Evolutionary conservation across 345 rosid genomes (phyloP).

Genomic region (Anastatica hierochuntica): DNA sequence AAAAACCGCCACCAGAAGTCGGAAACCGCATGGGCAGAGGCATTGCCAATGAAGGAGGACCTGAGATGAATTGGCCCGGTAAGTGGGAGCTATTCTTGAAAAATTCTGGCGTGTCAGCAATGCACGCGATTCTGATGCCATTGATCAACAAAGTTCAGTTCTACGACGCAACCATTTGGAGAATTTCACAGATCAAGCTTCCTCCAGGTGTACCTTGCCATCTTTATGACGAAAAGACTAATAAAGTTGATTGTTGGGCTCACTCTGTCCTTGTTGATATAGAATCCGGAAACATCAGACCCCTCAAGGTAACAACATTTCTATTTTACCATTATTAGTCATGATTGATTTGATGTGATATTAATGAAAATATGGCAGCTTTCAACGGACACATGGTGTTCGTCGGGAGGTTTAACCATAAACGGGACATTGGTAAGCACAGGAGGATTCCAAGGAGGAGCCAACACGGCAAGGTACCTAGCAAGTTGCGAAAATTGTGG

Average conservation of each 20-base stretch:
- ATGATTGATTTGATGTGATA: not conserved
- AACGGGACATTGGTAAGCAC: conserved; percentile 69
- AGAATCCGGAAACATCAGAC: conserved; percentile 27
- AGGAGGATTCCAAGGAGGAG: conserved; percentile 62
- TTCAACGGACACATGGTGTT: conserved; percentile 89
- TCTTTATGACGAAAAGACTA: conserved; percentile 4
- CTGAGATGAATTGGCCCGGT: no score
- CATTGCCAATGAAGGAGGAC: no score
- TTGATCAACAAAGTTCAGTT: conserved; percentile 40
- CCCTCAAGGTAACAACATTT: conserved; percentile 39
- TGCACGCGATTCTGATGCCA: conserved; percentile 69
- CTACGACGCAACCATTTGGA: conserved; percentile 71
- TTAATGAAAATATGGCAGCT: no score
- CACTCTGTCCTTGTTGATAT: conserved; percentile 54
- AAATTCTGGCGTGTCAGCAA: conserved; percentile 72
- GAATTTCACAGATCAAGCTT: conserved; percentile 33
- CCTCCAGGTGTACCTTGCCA: conserved; percentile 38
- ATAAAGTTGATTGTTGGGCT: conserved; percentile 45
- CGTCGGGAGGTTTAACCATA: conserved; percentile 66
- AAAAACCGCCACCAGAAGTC: no score
- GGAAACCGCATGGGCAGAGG: no score
- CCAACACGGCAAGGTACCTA: conserved; percentile 51
- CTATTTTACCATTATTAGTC: not conserved
- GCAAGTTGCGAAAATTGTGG: conserved; percentile 21
- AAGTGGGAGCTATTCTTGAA: conserved; percentile 42